These are phyloP conservation scores for Candida nonsorbophila DNA, from an alignment of 805 yeast species.

Conservation along the genomic window DNA sequence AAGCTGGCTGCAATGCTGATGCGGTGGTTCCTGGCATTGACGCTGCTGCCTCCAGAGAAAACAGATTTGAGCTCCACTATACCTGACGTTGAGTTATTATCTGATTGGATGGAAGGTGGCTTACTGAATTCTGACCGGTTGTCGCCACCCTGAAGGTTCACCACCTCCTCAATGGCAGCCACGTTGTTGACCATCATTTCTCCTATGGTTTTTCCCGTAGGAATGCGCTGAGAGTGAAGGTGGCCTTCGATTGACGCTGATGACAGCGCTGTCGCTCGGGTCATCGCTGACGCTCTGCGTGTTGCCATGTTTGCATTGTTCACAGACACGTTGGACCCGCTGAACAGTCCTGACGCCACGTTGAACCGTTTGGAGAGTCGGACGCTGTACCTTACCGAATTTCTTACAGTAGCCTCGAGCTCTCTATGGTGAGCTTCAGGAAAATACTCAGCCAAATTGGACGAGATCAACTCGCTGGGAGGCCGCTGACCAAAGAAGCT, in stretches of 20 bases:
- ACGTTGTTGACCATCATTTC: slow-evolving; percentile 55
- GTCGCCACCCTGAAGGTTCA: slow-evolving; percentile 16
- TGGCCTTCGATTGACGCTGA: slow-evolving; percentile 18
- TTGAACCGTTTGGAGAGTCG: slow-evolving; percentile 44
- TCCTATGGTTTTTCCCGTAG: slow-evolving; percentile 48
- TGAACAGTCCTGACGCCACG: slow-evolving; percentile 12
- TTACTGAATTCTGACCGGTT: slow-evolving; percentile 20
- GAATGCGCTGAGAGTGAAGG: slow-evolving; percentile 2
- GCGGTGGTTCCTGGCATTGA: slow-evolving; percentile 10
- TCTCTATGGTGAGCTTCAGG: slow-evolving; percentile 74
- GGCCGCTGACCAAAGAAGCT: slow-evolving; percentile 85
- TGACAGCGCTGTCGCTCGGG: slow-evolving; percentile 12
- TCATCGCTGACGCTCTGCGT: slow-evolving; percentile 5
- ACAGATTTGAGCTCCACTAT: too few relatives aligned
- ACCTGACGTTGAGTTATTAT: slow-evolving; percentile 2
- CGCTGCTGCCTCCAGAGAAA: too few relatives aligned
- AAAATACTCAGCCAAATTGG: slow-evolving; percentile 84
- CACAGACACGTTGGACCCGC: slow-evolving; percentile 12
- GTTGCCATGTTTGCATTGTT: slow-evolving; percentile 7
- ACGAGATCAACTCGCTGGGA: slow-evolving; percentile 85
- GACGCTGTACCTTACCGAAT: slow-evolving; percentile 76
- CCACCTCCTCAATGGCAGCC: slow-evolving; percentile 49
- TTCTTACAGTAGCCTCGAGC: slow-evolving; percentile 74
- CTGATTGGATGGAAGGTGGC: slow-evolving; percentile 17
- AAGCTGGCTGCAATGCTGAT: slow-evolving; percentile 25